Conservation (phyloP, 1,284 basidiomycete species). For the Rhodotorula sp. region DNA sequence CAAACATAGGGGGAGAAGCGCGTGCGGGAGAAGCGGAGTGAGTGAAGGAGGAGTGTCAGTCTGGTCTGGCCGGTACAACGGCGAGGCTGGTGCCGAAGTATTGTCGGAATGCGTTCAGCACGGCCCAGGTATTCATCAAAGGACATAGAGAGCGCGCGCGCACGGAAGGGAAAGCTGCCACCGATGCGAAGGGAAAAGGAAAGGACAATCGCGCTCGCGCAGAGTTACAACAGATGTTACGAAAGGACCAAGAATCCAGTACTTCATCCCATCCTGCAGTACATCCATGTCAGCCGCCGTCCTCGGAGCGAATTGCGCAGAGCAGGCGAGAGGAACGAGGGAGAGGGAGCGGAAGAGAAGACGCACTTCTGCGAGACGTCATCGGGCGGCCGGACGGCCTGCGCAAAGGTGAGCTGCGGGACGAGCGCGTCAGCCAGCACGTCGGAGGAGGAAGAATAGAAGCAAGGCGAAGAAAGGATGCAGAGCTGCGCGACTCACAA, state of each 20-base stretch:
- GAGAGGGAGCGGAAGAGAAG: not conserved
- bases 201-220: not conserved
- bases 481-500: slow-evolving; percentile 54
- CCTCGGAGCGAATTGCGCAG: not conserved
- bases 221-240: not conserved
- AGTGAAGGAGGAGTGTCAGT: too few species aligned
- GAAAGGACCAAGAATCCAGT: not conserved
- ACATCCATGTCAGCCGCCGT: not conserved
- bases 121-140: too few species aligned
- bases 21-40: too few species aligned
- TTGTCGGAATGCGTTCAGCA: too few species aligned
- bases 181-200: too few species aligned
- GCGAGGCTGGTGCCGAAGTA: too few species aligned
- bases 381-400: slow-evolving; percentile 87
- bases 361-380: slow-evolving; percentile 68
- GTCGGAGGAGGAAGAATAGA: not conserved
- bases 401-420: slow-evolving; percentile 79
- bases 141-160: too few species aligned
- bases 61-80: too few species aligned
- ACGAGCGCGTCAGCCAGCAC: not conserved
- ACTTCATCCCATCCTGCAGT: not conserved
- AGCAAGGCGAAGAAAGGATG: not conserved
- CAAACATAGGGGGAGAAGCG: too few species aligned
- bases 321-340: not conserved
- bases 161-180: too few species aligned